Evolutionary conservation across 1,284 basidiomycete genomes (phyloP), one percentile per base, ranked within the genome.

Genomic region (Xerocomus minutiporus): DNA sequence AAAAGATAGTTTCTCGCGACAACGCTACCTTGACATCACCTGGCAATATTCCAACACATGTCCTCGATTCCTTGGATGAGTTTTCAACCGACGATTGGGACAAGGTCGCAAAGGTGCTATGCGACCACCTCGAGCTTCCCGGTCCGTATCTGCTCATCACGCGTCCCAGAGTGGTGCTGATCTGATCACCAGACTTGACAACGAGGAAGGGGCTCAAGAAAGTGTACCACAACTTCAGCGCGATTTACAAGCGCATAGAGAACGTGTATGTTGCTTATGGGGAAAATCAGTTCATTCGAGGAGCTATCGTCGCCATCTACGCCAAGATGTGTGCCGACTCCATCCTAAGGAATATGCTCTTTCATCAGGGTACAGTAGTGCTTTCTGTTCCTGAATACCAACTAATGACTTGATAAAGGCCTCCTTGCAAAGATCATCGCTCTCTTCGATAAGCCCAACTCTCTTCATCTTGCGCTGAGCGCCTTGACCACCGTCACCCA

Each of bases 251-350:
- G 38, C 74, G 72, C 23, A 70, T 84, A 13, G 75, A 83, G 17
- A 64, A 64, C 12, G 64, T 70, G 0, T 79, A 76, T 58, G 57
- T 66, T 20, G 67, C 62, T 23, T 63, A 74, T 54, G 45, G 52
- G 6, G 60, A 64, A 3, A 73, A 76, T 55, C 67, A 71, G 15
- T 71, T 70, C 50, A 62, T 81, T 23, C 63, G 62, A 47, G 81
- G 80, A 8, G 81, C 77, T 0, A 78, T 84, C 39, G 69, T 83
- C 5, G 78, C 76, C 1, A 79, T 85, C 41, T 83, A 78, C 62
- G 75, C 80, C 3, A 80, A 79, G 61, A 81, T 84, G 79, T 83
- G 73, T 48, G 71, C 73, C 0, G 83, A 84, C 63, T 71, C 80
- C 1, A 69, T 83, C 41, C 61, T 83, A 46, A 71, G 81, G 26